phyloP scores from a whole-genome alignment of 2,329 filamentous ascomycete species.

The Xylogone sp. region DNA sequence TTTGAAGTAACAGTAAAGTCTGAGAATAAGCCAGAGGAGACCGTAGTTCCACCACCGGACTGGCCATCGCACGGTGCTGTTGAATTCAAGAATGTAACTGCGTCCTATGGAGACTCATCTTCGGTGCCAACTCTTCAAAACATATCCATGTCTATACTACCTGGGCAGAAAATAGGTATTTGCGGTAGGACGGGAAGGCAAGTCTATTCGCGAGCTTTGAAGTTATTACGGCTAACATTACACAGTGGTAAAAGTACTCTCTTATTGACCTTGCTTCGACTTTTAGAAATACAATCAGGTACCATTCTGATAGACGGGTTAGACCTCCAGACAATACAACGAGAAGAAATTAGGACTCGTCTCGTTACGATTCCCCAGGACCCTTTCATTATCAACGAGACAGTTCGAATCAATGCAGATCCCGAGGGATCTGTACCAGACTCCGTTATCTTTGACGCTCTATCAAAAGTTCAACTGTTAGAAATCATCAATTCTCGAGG shows the following conservation, averaged over 20 bases:
- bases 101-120: slow-evolving; percentile 3
- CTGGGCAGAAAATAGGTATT: slow-evolving; percentile 44
- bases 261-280: slow-evolving; percentile 41
- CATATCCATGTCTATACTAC: slow-evolving; percentile 47
- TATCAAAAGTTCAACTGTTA: slow-evolving; percentile 41
- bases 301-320: slow-evolving; percentile 40
- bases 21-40: slow-evolving; percentile 28
- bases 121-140: slow-evolving; percentile 23
- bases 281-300: slow-evolving; percentile 40
- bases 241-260: slow-evolving; percentile 50
- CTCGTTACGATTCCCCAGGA: slow-evolving; percentile 47
- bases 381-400: slow-evolving; percentile 40
- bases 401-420: slow-evolving; percentile 44
- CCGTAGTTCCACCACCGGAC: neutral
- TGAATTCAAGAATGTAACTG: slow-evolving; percentile 1
- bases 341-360: slow-evolving; percentile 37
- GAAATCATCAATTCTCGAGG: slow-evolving; percentile 32
- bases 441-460: slow-evolving; percentile 34
- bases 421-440: slow-evolving; percentile 33
- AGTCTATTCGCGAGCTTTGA: no score
- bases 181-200: slow-evolving; percentile 45
- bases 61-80: slow-evolving; percentile 1
- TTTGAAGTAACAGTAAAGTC: slow-evolving; percentile 39
- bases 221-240: no score
- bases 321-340: slow-evolving; percentile 37